Evolutionary conservation across 2,329 filamentous ascomycete species (phyloP).

Genomic region (Cordyceps farinosa): DNA sequence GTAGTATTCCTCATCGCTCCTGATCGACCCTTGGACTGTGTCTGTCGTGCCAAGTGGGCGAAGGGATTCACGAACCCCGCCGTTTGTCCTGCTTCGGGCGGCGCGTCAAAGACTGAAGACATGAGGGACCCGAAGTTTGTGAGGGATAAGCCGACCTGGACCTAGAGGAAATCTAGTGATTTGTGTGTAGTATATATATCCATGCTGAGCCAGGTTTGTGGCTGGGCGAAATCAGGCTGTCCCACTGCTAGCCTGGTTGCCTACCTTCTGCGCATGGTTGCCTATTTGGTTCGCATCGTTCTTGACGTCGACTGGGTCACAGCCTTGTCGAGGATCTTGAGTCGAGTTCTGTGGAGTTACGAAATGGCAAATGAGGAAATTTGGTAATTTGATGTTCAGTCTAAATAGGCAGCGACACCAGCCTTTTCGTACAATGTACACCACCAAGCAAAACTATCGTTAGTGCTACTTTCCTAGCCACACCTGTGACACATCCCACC

Average conservation of each 20-base stretch:
- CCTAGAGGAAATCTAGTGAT: not conserved
- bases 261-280: not conserved
- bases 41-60: too few relatives aligned
- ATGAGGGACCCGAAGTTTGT: not conserved
- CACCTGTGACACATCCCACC: not conserved
- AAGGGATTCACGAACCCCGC: not conserved
- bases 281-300: not conserved
- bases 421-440: too few relatives aligned
- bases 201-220: not conserved
- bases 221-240: not conserved
- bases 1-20: not conserved
- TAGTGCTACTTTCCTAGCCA: not conserved
- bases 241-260: not conserved
- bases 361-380: too few relatives aligned
- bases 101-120: not conserved
- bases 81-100: not conserved
- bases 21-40: too few relatives aligned
- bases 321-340: too few relatives aligned
- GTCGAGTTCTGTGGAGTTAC: too few relatives aligned
- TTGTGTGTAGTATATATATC: not conserved
- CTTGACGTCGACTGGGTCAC: too few relatives aligned
- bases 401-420: too few relatives aligned
- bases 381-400: too few relatives aligned
- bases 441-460: too few relatives aligned
- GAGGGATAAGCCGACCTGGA: not conserved